These are phyloP conservation scores for Isatis tinctoria DNA, from an alignment of 345 rosid species.

Conservation along the genomic window DNA sequence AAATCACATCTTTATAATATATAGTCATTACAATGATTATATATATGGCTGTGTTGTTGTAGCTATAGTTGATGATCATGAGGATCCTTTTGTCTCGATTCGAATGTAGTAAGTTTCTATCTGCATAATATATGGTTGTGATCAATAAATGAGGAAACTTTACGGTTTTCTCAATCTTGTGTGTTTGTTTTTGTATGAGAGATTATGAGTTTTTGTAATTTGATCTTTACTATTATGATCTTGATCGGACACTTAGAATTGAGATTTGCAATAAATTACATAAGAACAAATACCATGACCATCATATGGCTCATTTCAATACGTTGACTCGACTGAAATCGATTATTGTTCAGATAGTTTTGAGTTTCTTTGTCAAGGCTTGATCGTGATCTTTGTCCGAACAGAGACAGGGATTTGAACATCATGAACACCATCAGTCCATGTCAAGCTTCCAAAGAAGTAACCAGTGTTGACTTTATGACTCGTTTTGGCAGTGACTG, in stretches of 20 bases:
- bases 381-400: slow-evolving; percentile 22
- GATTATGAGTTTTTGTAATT: background rate
- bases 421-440: slow-evolving; percentile 35
- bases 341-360: background rate
- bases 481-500: slow-evolving; percentile 23
- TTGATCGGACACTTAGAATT: background rate
- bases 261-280: background rate
- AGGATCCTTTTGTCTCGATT: slow-evolving; percentile 26
- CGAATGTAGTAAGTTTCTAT: background rate
- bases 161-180: slow-evolving; percentile 6
- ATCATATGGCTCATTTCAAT: background rate
- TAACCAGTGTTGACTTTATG: slow-evolving; percentile 35
- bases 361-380: background rate
- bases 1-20: slow-evolving; percentile 5
- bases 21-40: slow-evolving; percentile 18
- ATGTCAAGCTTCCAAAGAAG: slow-evolving; percentile 44
- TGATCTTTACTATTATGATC: background rate
- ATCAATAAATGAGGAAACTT: slow-evolving; percentile 28
- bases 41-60: background rate
- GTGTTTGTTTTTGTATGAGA: background rate
- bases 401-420: slow-evolving; percentile 45
- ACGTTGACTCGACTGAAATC: background rate
- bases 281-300: background rate
- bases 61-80: slow-evolving; percentile 15
- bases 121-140: slow-evolving; percentile 12